Evolutionary conservation across 2,329 filamentous ascomycete species (phyloP), one percentile per base, ranked within the genome.

Genomic region (Phialophora expanda): DNA sequence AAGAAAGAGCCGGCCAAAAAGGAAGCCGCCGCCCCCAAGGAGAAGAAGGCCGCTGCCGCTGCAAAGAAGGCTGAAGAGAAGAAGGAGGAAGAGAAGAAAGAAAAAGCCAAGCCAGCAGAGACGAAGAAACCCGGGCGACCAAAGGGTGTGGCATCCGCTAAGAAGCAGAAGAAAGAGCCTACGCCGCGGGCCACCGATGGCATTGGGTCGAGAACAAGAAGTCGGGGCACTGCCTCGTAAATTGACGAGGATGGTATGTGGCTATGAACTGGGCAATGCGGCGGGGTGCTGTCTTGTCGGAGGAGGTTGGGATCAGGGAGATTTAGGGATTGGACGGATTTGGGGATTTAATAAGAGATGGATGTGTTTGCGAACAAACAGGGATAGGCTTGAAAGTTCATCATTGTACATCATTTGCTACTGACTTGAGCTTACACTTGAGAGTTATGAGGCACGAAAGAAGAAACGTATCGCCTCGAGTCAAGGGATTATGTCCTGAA

Each of bases 131-230:
- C 67, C 24, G 73, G 72, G 12, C 69, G 72, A 30, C 73, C 74
- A 20, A 75, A 75, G 71, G 83, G 83, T 68, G 78, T 78, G 1
- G 81, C 80, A 65, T 56, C 61, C 3, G 62, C 80, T 65, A 14
- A 57, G 28, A 69, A 69, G 58, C 17, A 53, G 24, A 71, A 70
- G 66, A 70, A 70, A 48, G 30, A 66, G 14, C 55, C 67, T 4
- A 67, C 58, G 17, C 67, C 69, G 32, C 64, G 66, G n/a, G 26
- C 65, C 2, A 62, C 68, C 7, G 66, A 69, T 24, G 68, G 67
- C 6, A 65, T 69, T 58, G 67, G 66, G 3, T 67, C 67, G 11
- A 57, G 69, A 22, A 70, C 67, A 22, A 60, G 69, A 56, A 69
- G 69, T 46, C 69, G 63, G 51, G 66, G 58, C 44, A 58, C 57